Evolutionary conservation across 2,329 filamentous ascomycete species (phyloP), one percentile per base, ranked within the genome.

Genomic region (Chaetomium strumarium): DNA sequence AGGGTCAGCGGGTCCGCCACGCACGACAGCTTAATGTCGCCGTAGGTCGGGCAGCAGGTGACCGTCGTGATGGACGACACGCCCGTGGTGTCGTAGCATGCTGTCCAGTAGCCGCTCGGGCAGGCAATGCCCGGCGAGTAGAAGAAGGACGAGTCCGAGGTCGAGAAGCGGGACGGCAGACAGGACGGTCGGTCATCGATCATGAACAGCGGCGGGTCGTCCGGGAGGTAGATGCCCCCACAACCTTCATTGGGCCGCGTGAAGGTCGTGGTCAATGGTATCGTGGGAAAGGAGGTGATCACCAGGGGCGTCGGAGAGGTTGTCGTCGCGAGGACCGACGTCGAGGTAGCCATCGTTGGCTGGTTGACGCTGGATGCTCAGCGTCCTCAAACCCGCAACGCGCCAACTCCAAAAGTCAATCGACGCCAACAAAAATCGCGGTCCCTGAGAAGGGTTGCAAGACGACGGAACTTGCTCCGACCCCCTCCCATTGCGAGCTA

Each of bases 11-110:
- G 59, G 3, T 63, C 52, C 11, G 52, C 16, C 5, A 68, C 64
- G 47, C 68, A 70, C 13, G 51, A 57, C 9, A 68, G 59, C 1
- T 59, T 61, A 19, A 70, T 51, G 36, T 57, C 53, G 12, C 45
- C 51, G 50, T 59, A 57, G 4, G 60, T 57, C 3, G 68, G 68
- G 24, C 68, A 70, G 55, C 68, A 70, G 7, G 66, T 70, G n/a
- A 70, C 59, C 4, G 67, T 70, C 19, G 66, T 67, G 20, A 62
- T 61, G 13, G 61, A 61, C 36, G 54, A 40, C 12, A 58, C 61
- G 19, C 62, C 62, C 3, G 52, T 57, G 19, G 60, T 64, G 60
- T 60, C 34, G 66, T 58, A 65, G 50, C 68, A 70, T 11, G 57
- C 62, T 2, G 62, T 61, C 16, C 63, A 65, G 39, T 55, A 57